Base-by-base conservation (phyloP, 208 protist genomes). In the Blastocrithidia nonstop region DNA sequence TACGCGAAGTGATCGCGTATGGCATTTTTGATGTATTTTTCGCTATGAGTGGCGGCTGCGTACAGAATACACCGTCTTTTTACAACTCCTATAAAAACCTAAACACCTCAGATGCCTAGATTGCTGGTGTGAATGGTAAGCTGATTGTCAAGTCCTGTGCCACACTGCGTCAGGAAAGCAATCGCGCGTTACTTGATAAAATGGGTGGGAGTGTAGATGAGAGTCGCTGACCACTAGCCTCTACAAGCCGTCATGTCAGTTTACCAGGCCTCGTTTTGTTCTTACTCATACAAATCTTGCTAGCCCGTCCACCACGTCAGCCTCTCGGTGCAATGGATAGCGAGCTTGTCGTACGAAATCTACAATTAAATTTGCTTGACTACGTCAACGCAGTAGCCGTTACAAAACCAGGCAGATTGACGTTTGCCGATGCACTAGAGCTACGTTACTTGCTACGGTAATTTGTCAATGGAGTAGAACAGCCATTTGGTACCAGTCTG, bases 1-100 rank as follows among this genome's bases (percentile, higher is more conserved):
- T 93, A 40, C 59, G 54, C 9, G 75, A 77, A 45, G 41, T 58
- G 0, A 69, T 71, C 15, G 80, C 85, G 7, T 81, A 80, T 50
- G 66, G 58, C 26, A 49, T 93, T 9, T 93, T 93, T 49, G 85
- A 93, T 57, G 77, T 90, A 11, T 86, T 88, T 32, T 90, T 81
- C 41, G 77, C 77, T 8, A 40, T 88, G 15, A 87, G 71, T 20
- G 77, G 79, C 5, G 78, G 73, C 45, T 87, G 67, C 56, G 74
- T 88, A 19, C 79, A 87, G 56, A 61, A 54, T 16, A 74, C 61
- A 0, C 57, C 72, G 6, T 65, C 70, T 2, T 69, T 67, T 37
- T 60, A 19, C 41, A 62, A 65, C 16, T 62, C 54, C 28, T 48
- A 59, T 42, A n/a, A n/a, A 47, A 52, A 15, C 29, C 11, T n/a